Percentiles rank a stretch among this genome's conserved stretches.
Conservation (phyloP, 75 land plant species). For the Pinus albicaulis region DNA sequence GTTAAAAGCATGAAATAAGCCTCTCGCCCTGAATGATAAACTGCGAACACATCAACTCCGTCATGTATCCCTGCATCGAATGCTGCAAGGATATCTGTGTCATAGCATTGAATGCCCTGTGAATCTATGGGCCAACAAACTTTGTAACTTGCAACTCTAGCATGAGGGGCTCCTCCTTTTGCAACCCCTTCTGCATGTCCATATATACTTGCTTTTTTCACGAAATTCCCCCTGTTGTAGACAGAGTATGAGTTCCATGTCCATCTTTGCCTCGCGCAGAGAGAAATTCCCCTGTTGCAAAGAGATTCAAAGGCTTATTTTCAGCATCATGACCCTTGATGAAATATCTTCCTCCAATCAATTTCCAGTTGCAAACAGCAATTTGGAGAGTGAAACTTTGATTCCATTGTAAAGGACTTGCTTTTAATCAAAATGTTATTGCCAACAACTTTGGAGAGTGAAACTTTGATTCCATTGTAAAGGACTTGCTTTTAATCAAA, state of each 20-base stretch:
- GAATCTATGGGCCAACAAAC: constrained; percentile 51
- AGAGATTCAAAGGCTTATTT: constrained; percentile 5
- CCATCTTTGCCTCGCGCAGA: constrained; percentile 37
- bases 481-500: no score
- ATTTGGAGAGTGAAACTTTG: background rate
- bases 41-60: constrained; percentile 60
- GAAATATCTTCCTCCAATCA: constrained; percentile 44
- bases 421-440: constrained; percentile 15
- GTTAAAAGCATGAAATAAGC: no score
- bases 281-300: constrained; percentile 7
- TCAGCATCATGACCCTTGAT: constrained; percentile 24
- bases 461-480: no score
- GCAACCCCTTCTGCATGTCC: constrained; percentile 57
- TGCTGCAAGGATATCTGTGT: constrained; percentile 64
- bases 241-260: constrained; percentile 75
- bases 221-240: constrained; percentile 69
- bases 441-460: no score
- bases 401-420: background rate
- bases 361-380: constrained; percentile 12
- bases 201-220: constrained; percentile 32
- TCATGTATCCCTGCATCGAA: constrained; percentile 63
- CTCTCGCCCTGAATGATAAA: background rate
- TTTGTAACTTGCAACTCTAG: constrained; percentile 68
- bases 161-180: constrained; percentile 68
- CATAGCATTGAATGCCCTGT: constrained; percentile 8